Conservation (phyloP, 176 grass and related monocot species). For the Panicum miliaceum region DNA sequence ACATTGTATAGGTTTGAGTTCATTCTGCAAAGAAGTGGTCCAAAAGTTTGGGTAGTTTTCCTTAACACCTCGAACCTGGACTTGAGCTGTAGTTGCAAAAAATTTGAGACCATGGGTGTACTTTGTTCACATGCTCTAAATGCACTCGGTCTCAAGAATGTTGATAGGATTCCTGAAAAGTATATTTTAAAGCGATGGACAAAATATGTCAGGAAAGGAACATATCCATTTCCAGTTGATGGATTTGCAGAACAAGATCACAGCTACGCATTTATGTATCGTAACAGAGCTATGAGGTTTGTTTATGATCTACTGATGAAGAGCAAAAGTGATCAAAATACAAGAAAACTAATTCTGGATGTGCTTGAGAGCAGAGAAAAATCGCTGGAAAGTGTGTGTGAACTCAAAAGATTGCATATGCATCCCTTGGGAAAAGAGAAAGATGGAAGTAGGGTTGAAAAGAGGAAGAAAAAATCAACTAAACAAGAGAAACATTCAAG, state of each 20-base stretch:
- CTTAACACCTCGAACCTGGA: slow-evolving; percentile 66
- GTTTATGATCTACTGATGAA: slow-evolving; percentile 72
- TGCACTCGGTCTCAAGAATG: slow-evolving; percentile 72
- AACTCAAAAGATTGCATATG: slow-evolving; percentile 66
- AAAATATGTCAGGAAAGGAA: slow-evolving; percentile 66
- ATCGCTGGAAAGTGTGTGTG: slow-evolving; percentile 64
- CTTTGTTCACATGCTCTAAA: slow-evolving; percentile 83
- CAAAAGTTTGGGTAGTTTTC: slow-evolving; percentile 69
- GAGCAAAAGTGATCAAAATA: slow-evolving; percentile 60
- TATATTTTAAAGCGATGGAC: slow-evolving; percentile 79
- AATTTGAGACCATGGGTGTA: slow-evolving; percentile 76
- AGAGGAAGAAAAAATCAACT: slow-evolving; percentile 74
- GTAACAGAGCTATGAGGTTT: slow-evolving; percentile 69
- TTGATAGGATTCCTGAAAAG: slow-evolving; percentile 72
- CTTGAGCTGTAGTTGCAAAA: slow-evolving; percentile 80
- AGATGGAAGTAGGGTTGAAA: slow-evolving; percentile 72
- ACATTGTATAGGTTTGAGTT: slow-evolving; percentile 75
- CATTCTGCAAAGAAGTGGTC: slow-evolving; percentile 56
- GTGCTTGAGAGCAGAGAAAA: slow-evolving; percentile 72
- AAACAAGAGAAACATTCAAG: slow-evolving; percentile 72
- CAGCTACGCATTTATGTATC: slow-evolving; percentile 49
- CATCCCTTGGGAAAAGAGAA: slow-evolving; percentile 64
- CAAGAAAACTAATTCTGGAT: slow-evolving; percentile 70
- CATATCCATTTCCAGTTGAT: slow-evolving; percentile 53
- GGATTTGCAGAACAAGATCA: slow-evolving; percentile 52